Evolutionary conservation across 163 green algal species (phyloP), one percentile per base, ranked within the genome.

Genomic region (Chlamydomonas reinhardtii): DNA sequence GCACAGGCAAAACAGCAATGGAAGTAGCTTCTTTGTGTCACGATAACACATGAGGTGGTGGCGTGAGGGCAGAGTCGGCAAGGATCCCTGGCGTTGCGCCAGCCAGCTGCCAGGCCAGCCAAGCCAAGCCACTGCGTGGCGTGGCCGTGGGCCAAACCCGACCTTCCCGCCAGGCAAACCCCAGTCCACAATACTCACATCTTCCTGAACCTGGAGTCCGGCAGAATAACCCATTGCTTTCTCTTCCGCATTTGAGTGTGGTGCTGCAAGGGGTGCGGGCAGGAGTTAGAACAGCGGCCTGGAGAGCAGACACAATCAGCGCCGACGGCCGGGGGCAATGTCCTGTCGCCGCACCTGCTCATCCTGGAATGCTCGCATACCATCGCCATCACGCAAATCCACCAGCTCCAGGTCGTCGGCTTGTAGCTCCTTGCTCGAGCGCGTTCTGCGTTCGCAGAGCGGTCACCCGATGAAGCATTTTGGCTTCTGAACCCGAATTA

Each of bases 141-240:
- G 48, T 56, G 48, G 48, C 5, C 39, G 39, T 8, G 65, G n/a
- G 11, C n/a, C 66, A 35, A 37, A 73, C 29, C 66, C 24, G 25
- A 12, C n/a, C 8, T 34, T 71, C 29, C 64, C 64, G 4, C 39
- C 39, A 5, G 39, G 39, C 27, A 19, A 35, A 34, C 64, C 64
- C 29, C 4, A 15, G 25, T 24, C 62, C 68, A 3, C 5, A 22
- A 1, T 2, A 86, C 80, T 82, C 34, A 87, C 82, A 82, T 59
- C 48, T 64, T 68, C 43, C 82, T 35, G 43, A 87, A 87, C 37
- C 34, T 73, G 2, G 82, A 87, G 64, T 87, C 72, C 8, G 82
- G 82, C 4, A 87, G 61, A 17, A 87, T 73, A 0, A 87, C 69
- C 25, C 54, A 17, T 4, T 56, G 56, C 34, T 37, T 59, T n/a